Percentiles rank a stretch among this genome's conserved stretches.
These are phyloP conservation scores for Hyaloscypha finlandica DNA, from an alignment of 495 filamentous ascomycete species.

Conservation along the genomic window DNA sequence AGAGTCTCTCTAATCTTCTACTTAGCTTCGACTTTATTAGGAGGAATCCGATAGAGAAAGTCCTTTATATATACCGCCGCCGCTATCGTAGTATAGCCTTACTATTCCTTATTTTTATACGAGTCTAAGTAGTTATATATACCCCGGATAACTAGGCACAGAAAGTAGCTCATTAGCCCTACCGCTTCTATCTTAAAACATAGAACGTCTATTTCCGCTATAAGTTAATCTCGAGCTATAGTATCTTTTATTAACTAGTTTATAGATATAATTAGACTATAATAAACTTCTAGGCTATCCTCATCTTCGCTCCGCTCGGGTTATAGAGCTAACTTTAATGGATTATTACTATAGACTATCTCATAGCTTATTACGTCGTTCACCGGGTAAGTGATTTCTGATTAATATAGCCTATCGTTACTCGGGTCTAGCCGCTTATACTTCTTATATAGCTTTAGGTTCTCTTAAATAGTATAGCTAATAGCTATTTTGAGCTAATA, in stretches of 20 bases:
- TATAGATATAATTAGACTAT: slow-evolving; percentile 34
- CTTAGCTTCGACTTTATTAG: no score
- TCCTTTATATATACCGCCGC: slow-evolving; percentile 37
- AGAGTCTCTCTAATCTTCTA: no score
- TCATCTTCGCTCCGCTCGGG: slow-evolving; percentile 31
- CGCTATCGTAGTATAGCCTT: slow-evolving; percentile 40
- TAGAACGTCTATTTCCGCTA: slow-evolving; percentile 29
- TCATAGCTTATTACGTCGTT: slow-evolving; percentile 28
- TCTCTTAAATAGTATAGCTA: slow-evolving; percentile 27
- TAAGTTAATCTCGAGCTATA: slow-evolving; percentile 18
- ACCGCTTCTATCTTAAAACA: slow-evolving; percentile 53
- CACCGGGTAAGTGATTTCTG: slow-evolving; percentile 31
- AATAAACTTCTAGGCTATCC: slow-evolving; percentile 38
- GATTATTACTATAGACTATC: no score
- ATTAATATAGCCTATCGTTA: slow-evolving; percentile 42
- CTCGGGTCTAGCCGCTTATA: slow-evolving; percentile 31
- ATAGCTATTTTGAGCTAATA: slow-evolving; percentile 34
- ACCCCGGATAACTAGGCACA: slow-evolving; percentile 41
- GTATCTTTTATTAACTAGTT: slow-evolving; percentile 33
- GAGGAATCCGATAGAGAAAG: no score
- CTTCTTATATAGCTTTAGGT: slow-evolving; percentile 35
- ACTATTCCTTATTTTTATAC: slow-evolving; percentile 46
- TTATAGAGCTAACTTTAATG: no score
- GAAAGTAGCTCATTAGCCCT: slow-evolving; percentile 42
- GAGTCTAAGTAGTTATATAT: slow-evolving; percentile 46